Conservation (phyloP, 176 grass and related monocot genomes). For the Hyparrhenia diplandra region DNA sequence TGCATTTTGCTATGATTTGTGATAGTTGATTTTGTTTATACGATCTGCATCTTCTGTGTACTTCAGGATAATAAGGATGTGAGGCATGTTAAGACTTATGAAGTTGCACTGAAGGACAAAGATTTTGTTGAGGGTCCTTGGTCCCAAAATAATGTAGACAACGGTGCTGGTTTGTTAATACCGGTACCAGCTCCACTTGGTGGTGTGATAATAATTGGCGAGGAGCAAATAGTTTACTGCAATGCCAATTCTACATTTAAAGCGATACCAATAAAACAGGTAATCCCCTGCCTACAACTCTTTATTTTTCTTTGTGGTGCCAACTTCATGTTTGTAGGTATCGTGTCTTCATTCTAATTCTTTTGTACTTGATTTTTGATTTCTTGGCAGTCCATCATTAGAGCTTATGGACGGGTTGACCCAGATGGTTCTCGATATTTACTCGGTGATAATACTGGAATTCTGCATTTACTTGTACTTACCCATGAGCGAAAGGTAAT, state of each 20-base stretch:
- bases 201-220: constrained; percentile 94
- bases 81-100: constrained; percentile 97
- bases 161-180: constrained; percentile 86
- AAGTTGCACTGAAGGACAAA: constrained; percentile 94
- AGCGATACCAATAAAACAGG: constrained; percentile 97
- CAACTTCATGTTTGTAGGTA: background rate
- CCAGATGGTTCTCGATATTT: constrained; percentile 96
- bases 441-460: constrained; percentile 88
- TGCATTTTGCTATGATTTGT: background rate
- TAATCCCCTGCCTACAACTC: constrained; percentile 16
- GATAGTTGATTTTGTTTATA: background rate
- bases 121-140: constrained; percentile 92
- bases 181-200: constrained; percentile 87
- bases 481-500: constrained; percentile 86
- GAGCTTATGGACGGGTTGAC: constrained; percentile 94
- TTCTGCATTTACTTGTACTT: constrained; percentile 94
- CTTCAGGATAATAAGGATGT: constrained; percentile 94
- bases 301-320: constrained; percentile 8
- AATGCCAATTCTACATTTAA: constrained; percentile 76
- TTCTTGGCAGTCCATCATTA: constrained; percentile 79
- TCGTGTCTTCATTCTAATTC: background rate
- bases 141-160: constrained; percentile 96
- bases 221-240: constrained; percentile 96
- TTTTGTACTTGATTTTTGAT: constrained; percentile 9
- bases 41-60: constrained; percentile 5